Evolutionary conservation across 1,139 yeast species (phyloP), one percentile per base, ranked within the genome.

Genomic region (Hyphopichia burtonii): DNA sequence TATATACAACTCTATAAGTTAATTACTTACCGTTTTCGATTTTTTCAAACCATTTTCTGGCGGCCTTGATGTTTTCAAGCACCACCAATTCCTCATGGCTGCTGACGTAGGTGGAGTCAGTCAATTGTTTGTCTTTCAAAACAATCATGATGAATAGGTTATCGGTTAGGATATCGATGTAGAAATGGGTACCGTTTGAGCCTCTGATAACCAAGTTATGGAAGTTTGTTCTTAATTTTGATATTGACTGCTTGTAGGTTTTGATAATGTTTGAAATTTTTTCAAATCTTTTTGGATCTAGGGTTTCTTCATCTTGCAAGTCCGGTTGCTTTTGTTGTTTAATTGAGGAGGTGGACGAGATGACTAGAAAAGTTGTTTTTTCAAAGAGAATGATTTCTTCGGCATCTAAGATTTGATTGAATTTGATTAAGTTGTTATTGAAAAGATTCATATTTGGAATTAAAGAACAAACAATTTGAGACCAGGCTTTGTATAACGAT

Each of bases 401-500:
- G 0, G 97, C 96, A 50, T 86, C 86, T 46, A 91, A 69, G 17
- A 88, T 79, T 22, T 78, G 72, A 51, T 91, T 89, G 58, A 93
- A 80, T 54, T 83, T 84, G 40, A 83, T 68, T 48, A 93, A 68
- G 58, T 88, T 87, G 46, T 80, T 79, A 61, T 91, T 93, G 59
- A 90, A 87, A 15, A 82, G 66, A 39, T 81, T 77, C 80, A 93
- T 91, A 59, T 94, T 93, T 9, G 99, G 98, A 46, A 93, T 91
- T 52, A 93, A 74, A 2, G 97, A 86, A 58, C 98, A 90, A 31
- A 93, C 98, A 47, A 93, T 93, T 42, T 85, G 87, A 3, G 96
- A 87, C 99, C 99, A 93, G 0, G 99, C 99, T 62, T 86, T 88
- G 64, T 91, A 93, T 48, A 93, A 73, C 56, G 95, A 83, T 63